These are phyloP conservation scores for Ogataea nitratoaversa DNA, from an alignment of 805 yeast genomes.

Conservation along the genomic window DNA sequence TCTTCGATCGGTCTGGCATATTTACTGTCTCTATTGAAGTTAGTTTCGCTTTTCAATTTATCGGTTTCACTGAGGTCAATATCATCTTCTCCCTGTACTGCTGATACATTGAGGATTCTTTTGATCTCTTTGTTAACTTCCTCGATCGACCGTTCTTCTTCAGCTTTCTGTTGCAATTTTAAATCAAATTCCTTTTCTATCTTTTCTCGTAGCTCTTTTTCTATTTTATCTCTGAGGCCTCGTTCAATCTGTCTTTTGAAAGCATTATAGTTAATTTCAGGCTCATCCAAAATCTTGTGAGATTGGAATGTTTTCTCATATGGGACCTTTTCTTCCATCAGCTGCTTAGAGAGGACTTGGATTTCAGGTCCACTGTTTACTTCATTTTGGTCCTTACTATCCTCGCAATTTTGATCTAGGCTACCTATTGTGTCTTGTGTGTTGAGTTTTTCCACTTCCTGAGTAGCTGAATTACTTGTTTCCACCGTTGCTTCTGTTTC, in stretches of 20 bases:
- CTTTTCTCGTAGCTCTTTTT: constrained; percentile 5
- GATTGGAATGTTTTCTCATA: constrained; percentile 22
- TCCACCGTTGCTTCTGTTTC: too few relatives aligned
- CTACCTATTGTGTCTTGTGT: too few relatives aligned
- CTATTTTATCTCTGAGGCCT: constrained; percentile 9
- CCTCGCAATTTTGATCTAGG: too few relatives aligned
- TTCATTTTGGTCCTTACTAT: too few relatives aligned
- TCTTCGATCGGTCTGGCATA: constrained; percentile 12
- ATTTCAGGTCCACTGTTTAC: too few relatives aligned
- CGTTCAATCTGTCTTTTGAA: constrained; percentile 12
- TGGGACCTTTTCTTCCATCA: constrained; percentile 1
- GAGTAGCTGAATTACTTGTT: too few relatives aligned
- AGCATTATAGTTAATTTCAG: constrained; percentile 8
- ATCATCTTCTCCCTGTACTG: too few relatives aligned
- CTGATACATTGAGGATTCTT: background rate
- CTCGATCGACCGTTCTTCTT: too few relatives aligned
- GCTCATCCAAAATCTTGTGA: constrained; percentile 3
- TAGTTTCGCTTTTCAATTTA: constrained; percentile 2
- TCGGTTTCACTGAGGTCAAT: background rate
- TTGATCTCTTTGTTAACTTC: too few relatives aligned
- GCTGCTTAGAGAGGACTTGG: too few relatives aligned
- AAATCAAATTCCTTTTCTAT: constrained; percentile 8
- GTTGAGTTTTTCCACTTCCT: too few relatives aligned
- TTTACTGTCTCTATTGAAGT: constrained; percentile 10
- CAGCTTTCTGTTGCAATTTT: constrained; percentile 4